These are phyloP conservation scores for Neostapfia colusana DNA, from an alignment of 176 grass and related monocot genomes.

Conservation along the genomic window DNA sequence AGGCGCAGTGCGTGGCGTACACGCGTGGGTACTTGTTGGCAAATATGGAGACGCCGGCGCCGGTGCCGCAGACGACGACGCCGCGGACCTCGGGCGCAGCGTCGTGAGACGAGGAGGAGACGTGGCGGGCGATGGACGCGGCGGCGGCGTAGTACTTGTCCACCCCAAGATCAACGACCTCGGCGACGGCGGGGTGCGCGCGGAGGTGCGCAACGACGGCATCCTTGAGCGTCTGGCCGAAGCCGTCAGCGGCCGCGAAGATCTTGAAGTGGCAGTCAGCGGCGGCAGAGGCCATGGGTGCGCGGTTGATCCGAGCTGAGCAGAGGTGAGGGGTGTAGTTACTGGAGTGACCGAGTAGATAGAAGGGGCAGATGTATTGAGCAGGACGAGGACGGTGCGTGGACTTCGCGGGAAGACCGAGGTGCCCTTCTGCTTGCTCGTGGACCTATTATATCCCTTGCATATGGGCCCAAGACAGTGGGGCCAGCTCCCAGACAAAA, in stretches of 20 bases:
- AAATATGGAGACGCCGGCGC: conserved; percentile 85
- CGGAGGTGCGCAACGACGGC: conserved; percentile 72
- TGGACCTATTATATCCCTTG: too few species aligned
- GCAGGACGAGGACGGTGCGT: too few species aligned
- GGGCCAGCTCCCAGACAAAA: too few species aligned
- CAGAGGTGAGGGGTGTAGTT: not conserved
- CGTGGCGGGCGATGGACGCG: conserved; percentile 53
- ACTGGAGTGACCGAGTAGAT: not conserved
- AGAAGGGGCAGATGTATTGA: too few species aligned
- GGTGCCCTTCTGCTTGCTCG: too few species aligned
- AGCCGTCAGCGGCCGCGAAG: conserved; percentile 71
- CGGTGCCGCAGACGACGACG: conserved; percentile 79
- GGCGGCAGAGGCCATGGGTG: conserved; percentile 22
- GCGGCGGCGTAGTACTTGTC: conserved; percentile 91
- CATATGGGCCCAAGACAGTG: too few species aligned
- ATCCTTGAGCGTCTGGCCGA: conserved; percentile 72
- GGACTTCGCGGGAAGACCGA: too few species aligned
- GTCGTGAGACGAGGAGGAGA: conserved; percentile 31
- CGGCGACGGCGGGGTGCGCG: conserved; percentile 48
- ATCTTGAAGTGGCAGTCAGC: conserved; percentile 49
- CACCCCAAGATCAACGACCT: conserved; percentile 73
- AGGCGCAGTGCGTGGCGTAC: conserved; percentile 76
- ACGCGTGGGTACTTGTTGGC: conserved; percentile 91
- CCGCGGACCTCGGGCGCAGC: conserved; percentile 46
- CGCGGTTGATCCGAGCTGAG: not conserved